Conservation (phyloP, 768 basidiomycete species). For the Rhizopogon salebrosus region DNA sequence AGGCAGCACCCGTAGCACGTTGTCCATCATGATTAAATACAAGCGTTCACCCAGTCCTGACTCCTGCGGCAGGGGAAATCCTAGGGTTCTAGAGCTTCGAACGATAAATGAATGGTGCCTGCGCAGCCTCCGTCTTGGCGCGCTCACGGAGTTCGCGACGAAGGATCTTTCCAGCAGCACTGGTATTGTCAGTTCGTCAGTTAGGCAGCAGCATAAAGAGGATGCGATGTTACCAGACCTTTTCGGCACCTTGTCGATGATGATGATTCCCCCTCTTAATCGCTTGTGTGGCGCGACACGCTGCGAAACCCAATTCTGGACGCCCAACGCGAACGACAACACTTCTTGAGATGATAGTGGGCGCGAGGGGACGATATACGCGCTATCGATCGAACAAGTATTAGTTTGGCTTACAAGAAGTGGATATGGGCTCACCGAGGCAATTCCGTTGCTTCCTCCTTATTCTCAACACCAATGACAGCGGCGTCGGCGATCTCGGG, state of each 20-base stretch:
- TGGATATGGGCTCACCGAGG: constrained; percentile 46
- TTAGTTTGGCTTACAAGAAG: background rate
- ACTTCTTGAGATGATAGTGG: constrained; percentile 14
- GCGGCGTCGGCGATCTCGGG: constrained; percentile 74
- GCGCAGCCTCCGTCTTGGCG: constrained; percentile 49
- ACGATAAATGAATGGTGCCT: constrained; percentile 16
- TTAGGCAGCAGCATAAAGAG: background rate
- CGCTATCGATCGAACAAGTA: constrained; percentile 31
- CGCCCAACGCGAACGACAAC: constrained; percentile 36
- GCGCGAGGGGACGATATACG: constrained; percentile 43
- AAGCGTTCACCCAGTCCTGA: no score
- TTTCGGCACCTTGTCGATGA: constrained; percentile 42
- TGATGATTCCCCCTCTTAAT: constrained; percentile 67
- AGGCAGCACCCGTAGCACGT: no score
- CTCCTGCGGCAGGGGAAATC: no score
- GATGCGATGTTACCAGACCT: constrained; percentile 10
- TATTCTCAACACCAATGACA: constrained; percentile 70
- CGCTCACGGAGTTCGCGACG: constrained; percentile 68
- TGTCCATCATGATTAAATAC: no score
- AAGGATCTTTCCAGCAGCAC: constrained; percentile 85
- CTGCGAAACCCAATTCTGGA: constrained; percentile 61
- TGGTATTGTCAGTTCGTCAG: constrained; percentile 22
- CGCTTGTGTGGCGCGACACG: constrained; percentile 74
- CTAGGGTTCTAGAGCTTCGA: constrained; percentile 8
- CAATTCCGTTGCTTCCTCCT: constrained; percentile 72